Evolutionary conservation across 176 grass and related monocot species (phyloP).

Genomic region (Otatea glauca): DNA sequence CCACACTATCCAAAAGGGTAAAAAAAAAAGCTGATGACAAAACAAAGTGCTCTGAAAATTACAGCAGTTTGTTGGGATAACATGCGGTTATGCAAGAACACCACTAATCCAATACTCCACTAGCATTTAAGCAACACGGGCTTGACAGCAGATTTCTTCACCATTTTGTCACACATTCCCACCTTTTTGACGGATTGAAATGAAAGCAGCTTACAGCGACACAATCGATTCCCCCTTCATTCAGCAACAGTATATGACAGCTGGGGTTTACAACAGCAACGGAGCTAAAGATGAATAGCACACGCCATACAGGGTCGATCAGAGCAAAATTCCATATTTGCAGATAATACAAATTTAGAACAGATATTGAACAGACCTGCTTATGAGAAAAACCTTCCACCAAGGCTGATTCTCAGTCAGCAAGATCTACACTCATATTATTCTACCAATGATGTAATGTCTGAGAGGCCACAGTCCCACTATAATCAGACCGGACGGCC

Average conservation of each 20-base stretch:
- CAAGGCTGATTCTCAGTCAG: background rate
- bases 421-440: conserved; percentile 43
- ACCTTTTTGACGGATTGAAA: too few relatives aligned
- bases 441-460: conserved; percentile 41
- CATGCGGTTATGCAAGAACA: background rate
- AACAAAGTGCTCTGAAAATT: background rate
- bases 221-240: background rate
- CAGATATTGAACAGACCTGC: background rate
- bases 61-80: background rate
- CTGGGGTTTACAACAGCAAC: too few relatives aligned
- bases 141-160: background rate
- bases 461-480: conserved; percentile 28
- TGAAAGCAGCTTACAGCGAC: background rate
- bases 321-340: background rate
- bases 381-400: background rate
- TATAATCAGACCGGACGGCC: conserved; percentile 20
- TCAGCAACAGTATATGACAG: too few relatives aligned
- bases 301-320: background rate
- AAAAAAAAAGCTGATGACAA: background rate
- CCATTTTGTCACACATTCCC: background rate
- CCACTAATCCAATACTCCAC: background rate
- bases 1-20: background rate
- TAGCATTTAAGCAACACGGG: background rate
- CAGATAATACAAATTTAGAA: background rate
- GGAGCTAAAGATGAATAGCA: background rate